Conservation (phyloP, 345 rosid genomes). For the Populus alba region DNA sequence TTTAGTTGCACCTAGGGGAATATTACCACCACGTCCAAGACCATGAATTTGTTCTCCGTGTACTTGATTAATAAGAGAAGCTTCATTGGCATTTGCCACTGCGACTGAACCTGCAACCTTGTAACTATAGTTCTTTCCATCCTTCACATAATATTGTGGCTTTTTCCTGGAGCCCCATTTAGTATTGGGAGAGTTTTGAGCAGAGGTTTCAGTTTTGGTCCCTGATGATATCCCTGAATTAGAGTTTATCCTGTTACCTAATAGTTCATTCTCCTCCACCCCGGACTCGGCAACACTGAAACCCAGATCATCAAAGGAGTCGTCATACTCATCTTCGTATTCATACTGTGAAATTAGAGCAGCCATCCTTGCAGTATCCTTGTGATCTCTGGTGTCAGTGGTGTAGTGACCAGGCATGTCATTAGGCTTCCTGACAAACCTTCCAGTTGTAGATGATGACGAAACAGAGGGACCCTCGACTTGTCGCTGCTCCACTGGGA, state of each 20-base stretch:
- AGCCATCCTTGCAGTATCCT: slow-evolving; percentile 45
- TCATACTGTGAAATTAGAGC: slow-evolving; percentile 71
- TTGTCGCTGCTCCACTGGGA: slow-evolving; percentile 23
- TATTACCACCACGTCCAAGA: slow-evolving; percentile 89
- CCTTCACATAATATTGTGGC: slow-evolving; percentile 85
- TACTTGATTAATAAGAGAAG: slow-evolving; percentile 53
- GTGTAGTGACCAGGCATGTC: slow-evolving; percentile 43
- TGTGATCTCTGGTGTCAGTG: slow-evolving; percentile 49
- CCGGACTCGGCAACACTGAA: slow-evolving; percentile 63
- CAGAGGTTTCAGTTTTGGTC: slow-evolving; percentile 33
- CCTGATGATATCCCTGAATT: slow-evolving; percentile 32
- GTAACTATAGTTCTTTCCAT: slow-evolving; percentile 94
- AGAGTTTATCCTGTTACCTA: slow-evolving; percentile 40
- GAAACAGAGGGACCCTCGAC: slow-evolving; percentile 40
- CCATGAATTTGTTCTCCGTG: slow-evolving; percentile 69
- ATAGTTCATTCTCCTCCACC: slow-evolving; percentile 60
- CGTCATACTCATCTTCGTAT: slow-evolving; percentile 95
- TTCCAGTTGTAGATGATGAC: slow-evolving; percentile 58
- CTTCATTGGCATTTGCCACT: slow-evolving; percentile 74
- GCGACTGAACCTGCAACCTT: slow-evolving; percentile 81
- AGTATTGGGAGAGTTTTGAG: slow-evolving; percentile 26
- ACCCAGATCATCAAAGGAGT: slow-evolving; percentile 95
- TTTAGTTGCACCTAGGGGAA: slow-evolving; percentile 70
- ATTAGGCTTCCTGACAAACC: slow-evolving; percentile 73
- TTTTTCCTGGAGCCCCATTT: slow-evolving; percentile 80